Evolutionary conservation across 495 filamentous ascomycete species (phyloP).

Genomic region (Poronia punctata): DNA sequence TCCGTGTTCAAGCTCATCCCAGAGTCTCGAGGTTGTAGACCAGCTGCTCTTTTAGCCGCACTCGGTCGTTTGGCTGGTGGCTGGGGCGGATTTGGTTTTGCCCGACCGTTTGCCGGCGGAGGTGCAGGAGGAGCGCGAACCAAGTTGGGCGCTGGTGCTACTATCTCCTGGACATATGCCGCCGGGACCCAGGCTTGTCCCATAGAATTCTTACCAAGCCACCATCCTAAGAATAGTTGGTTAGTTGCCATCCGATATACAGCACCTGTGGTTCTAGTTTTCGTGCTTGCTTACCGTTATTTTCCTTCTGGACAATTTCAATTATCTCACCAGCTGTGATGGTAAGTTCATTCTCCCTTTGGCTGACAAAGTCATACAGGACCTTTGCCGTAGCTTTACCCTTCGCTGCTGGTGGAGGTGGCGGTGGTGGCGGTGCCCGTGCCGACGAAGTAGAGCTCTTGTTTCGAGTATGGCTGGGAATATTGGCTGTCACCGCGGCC

Average conservation of each 20-base stretch:
- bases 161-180: constrained; percentile 82
- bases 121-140: constrained; percentile 47
- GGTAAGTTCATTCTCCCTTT: constrained; percentile 70
- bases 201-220: constrained; percentile 68
- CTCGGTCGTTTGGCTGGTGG: constrained; percentile 84
- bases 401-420: constrained; percentile 65
- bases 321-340: constrained; percentile 72
- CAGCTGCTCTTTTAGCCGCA: constrained; percentile 57
- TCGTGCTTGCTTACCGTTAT: constrained; percentile 61
- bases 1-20: constrained; percentile 64
- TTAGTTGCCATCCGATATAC: constrained; percentile 20
- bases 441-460: constrained; percentile 33
- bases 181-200: constrained; percentile 89
- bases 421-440: constrained; percentile 55
- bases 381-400: constrained; percentile 72
- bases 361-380: constrained; percentile 80
- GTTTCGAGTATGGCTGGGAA: constrained; percentile 40
- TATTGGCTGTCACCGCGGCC: constrained; percentile 17
- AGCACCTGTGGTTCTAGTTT: no score
- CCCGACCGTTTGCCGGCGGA: constrained; percentile 44
- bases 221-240: constrained; percentile 64
- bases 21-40: constrained; percentile 60
- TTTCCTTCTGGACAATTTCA: constrained; percentile 80
- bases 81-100: constrained; percentile 65
- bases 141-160: constrained; percentile 49